A percentile compares a stretch with the other conserved stretches of the same genome.
These are phyloP conservation scores for Diplodia scrobiculata DNA, from an alignment of 2,329 filamentous ascomycete genomes.

Conservation along the genomic window DNA sequence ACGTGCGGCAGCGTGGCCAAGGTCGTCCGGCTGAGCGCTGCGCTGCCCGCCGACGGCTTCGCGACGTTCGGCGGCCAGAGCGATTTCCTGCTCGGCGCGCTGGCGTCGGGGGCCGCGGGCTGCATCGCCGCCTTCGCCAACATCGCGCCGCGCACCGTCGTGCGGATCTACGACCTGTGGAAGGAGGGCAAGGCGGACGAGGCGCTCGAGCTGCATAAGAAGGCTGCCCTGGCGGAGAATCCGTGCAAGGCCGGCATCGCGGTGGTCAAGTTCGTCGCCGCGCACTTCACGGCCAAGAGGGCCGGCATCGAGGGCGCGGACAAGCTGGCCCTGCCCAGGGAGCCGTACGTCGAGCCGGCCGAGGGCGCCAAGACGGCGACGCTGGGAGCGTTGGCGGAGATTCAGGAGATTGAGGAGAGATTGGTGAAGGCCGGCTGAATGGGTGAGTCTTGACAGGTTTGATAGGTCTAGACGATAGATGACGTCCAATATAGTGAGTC, in stretches of 20 bases:
- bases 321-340: slow-evolving; percentile 60
- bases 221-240: slow-evolving; percentile 66
- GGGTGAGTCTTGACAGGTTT: background rate
- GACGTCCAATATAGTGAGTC: background rate
- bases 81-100: slow-evolving; percentile 65
- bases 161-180: slow-evolving; percentile 64
- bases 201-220: slow-evolving; percentile 62
- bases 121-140: slow-evolving; percentile 63
- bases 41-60: slow-evolving; percentile 58
- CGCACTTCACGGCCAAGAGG: slow-evolving; percentile 63
- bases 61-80: slow-evolving; percentile 71
- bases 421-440: background rate
- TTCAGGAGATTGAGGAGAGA: slow-evolving; percentile 16
- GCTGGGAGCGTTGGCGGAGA: slow-evolving; percentile 19
- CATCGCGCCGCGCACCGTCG: slow-evolving; percentile 59
- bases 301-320: slow-evolving; percentile 59
- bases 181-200: slow-evolving; percentile 59
- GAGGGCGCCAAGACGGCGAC: slow-evolving; percentile 16
- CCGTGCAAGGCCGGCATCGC: slow-evolving; percentile 68
- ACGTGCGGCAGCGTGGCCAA: slow-evolving; percentile 76
- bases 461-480: background rate
- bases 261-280: slow-evolving; percentile 68
- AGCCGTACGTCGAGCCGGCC: slow-evolving; percentile 59
- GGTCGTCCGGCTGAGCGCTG: slow-evolving; percentile 62
- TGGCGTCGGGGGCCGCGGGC: slow-evolving; percentile 57